Base-by-base conservation (phyloP, 2,329 filamentous ascomycete genomes). In the Cercospora janseana region DNA sequence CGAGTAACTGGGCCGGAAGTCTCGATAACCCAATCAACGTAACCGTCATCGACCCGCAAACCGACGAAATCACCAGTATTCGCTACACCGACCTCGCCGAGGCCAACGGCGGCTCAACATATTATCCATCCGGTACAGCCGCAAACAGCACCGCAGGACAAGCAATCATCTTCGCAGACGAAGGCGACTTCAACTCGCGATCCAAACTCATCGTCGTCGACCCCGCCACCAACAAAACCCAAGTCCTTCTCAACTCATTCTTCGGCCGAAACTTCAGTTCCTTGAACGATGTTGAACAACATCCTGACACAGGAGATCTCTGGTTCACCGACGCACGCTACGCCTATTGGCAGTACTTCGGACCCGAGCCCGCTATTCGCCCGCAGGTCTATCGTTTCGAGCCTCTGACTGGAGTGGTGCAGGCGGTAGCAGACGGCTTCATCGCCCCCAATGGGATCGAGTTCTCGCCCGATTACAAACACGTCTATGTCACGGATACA, bases 311-410 rank as follows among this genome's bases (percentile, higher is more conserved):
- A 44, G 72, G 74, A 9, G 75, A 81, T 28, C 66, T 85, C 4
- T 85, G 82, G 69, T 83, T 85, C 58, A 84, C 80, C 1, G 81
- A 85, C 49, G 76, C 78, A 0, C 69, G 75, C 4, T 84, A 83
- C 54, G 81, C 78, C 2, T 78, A 52, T 34, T 51, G 52, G 53
- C 52, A 59, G 24, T 54, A 58, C 42, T 82, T 83, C 59, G 71
- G 79, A 0, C 77, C 77, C 0, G 55, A 63, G 4, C 79, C 79
- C 0, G 73, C 72, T 0, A 63, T 82, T 5, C 76, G 71, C 3
- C 78, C 77, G 49, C 80, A 84, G 58, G 79, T 83, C 0, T 85
- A 84, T 62, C 76, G 79, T 2, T 75, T 77, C 37, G 74, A 78
- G 44, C 73, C 75, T 0, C 58, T 57, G 1, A 82, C 76, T 0